Base-by-base conservation (phyloP, 352 stramenopile genomes). In the Blastocystis sp. region DNA sequence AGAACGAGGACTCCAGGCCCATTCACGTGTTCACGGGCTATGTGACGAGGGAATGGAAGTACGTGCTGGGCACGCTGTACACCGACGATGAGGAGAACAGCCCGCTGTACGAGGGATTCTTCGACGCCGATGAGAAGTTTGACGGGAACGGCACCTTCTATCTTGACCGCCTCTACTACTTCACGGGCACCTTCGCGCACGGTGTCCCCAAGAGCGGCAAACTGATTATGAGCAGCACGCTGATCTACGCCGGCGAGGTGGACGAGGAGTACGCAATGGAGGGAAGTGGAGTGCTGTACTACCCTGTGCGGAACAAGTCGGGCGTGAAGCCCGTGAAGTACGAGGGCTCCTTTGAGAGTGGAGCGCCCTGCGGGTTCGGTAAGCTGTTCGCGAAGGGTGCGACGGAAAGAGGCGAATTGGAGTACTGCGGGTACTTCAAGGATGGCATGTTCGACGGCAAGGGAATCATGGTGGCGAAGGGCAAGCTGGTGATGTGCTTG, bases 341-440 rank as follows among this genome's bases (percentile, higher is more conserved):
- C 43, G 69, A 79, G 10, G 69, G 69, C 10, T 9, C 10, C 9
- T 79, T 79, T 2, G 14, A 19, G 41, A 2, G 62, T 9, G 43
- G 43, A 19, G 62, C 61, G 41, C 23, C 52, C 7, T 10, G 62
- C 14, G 69, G 69, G 17, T 79, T 79, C 62, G 69, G 23, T 1
- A 61, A 53, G 23, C 41, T 79, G 52, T 79, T 38, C n/a, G 61
- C 61, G 21, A 61, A 14, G 11, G n/a, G 5, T 34, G 69, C n/a
- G 34, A 19, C 5, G 17, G 28, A 38, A 38, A 28, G 40, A 2
- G 21, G 10, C 23, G 10, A 69, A 28, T 21, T 79, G 21, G 62
- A 79, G 52, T 79, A 64, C 34, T 79, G 69, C 62, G 69, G 69
- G 21, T 79, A 41, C 43, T 62, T 79, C 52, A 64, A 64, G 69